Evolutionary conservation across 2,329 filamentous ascomycete genomes (phyloP), one percentile per base, ranked within the genome.

Genomic region (Ophiobolus disseminans): DNA sequence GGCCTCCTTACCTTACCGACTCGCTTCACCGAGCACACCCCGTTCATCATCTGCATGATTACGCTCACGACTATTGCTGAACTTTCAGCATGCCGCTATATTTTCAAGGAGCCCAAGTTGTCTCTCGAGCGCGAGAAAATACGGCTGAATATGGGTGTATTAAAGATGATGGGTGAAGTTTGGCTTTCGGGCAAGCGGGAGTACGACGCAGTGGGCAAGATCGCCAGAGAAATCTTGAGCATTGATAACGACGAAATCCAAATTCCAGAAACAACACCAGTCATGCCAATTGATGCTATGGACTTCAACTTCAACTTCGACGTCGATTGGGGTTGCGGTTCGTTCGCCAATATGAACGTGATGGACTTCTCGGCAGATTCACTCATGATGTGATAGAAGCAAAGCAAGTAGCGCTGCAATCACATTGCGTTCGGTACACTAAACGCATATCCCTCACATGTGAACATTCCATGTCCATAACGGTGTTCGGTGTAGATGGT

Each of bases 11-110:
- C 62, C 1, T 49, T 66, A 5, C 62, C 63, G 3, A 60, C 55
- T 4, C 45, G 50, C 13, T 49, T 63, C 22, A 44, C 35, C 5
- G 45, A 50, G 4, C 61, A 67, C 38, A 66, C 60, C 3, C 63
- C 63, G 3, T 65, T 67, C 40, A 53, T 58, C 28, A 66, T 67
- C 30, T 67, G 63, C 55, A 67, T 65, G 55, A 58, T 66, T 21
- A 50, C 62, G 8, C 60, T 57, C 28, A 62, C 60, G 47, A 63
- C 62, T 13, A 66, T 65, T 35, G 57, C 57, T 2, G 62, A 66
- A 34, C 56, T 67, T 11, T 60, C 59, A 11, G 63, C 62, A 13
- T 65, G 60, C 37, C 38, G 55, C 10, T 57, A 60, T 32, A 45
- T 65, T n/a, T 58, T 63, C 40, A 30, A 52, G 45, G 63, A 61